Base-by-base conservation (phyloP, 805 yeast genomes). In the Yueomyces sp. region DNA sequence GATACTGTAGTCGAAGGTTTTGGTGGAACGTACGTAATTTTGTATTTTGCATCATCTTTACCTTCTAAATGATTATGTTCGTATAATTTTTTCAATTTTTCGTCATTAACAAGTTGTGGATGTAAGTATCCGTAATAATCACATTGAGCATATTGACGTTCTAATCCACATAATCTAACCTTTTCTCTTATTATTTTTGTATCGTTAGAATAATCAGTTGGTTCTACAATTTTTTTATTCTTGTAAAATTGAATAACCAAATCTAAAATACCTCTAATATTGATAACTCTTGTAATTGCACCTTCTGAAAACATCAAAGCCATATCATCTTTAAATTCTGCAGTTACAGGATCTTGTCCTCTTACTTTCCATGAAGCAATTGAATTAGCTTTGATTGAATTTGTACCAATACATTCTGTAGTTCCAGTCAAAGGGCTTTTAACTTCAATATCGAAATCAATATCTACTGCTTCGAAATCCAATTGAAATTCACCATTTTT, bases 251-350 rank as follows among this genome's bases (percentile, higher is more conserved):
- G 60, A 12, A 56, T 40, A 4, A 64, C 49, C 49, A 63, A 65
- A 44, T 61, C 55, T 26, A 64, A 40, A 3, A 67, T 54, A 42
- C 67, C 67, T 38, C 50, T 55, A 31, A 67, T 42, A 38, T 60
- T 56, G 12, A 64, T 45, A 6, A 62, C 40, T 46, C 61, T 57
- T 26, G 61, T 60, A 38, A 57, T 57, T 1, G 55, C 38, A 2
- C 68, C 57, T 44, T 66, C 68, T 40, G 66, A 62, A n/a, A 64
- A 37, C 1, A 67, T 57, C 12, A 68, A 47, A 4, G 62, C 66
- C 63, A 68, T 48, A 44, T 62, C 56, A 52, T 68, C 73, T 29
- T 62, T 57, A 45, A 28, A 45, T 37, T 34, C 27, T 30, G 42
- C 41, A 5, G 50, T 49, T 38, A 40, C 39, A 5, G 46, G 40